These are phyloP conservation scores for Acanthamoeba culbertsoni DNA, from an alignment of 208 protist genomes.

Conservation along the genomic window DNA sequence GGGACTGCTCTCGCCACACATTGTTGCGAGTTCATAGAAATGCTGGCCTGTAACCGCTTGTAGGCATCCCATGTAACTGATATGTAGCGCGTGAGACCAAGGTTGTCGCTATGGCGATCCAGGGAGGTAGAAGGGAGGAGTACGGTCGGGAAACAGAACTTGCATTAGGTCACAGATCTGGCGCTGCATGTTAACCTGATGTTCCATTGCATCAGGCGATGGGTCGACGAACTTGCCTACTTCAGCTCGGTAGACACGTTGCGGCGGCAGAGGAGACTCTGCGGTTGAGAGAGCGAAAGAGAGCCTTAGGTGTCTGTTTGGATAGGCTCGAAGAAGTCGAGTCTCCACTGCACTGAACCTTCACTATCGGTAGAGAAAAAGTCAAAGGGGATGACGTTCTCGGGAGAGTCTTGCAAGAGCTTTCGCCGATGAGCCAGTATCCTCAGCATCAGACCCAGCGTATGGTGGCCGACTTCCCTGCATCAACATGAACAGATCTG, in stretches of 20 bases:
- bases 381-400: background rate
- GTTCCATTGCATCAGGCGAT: background rate
- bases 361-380: background rate
- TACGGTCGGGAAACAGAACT: background rate
- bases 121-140: background rate
- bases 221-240: background rate
- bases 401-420: background rate
- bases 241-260: background rate
- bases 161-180: slow-evolving; percentile 5
- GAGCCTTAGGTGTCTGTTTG: no score
- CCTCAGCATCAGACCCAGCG: background rate
- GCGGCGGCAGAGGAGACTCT: background rate
- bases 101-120: no score
- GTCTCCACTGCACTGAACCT: background rate
- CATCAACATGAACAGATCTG: no score
- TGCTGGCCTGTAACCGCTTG: background rate
- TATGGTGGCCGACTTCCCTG: background rate
- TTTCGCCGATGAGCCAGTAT: background rate
- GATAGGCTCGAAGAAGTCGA: no score
- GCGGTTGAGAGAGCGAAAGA: no score
- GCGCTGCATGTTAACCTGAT: background rate
- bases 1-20: background rate
- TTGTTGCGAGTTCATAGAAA: background rate
- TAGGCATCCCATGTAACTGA: background rate
- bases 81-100: background rate